These are phyloP conservation scores for Cladosporium sp. DNA, from an alignment of 2,329 filamentous ascomycete species.

Conservation along the genomic window DNA sequence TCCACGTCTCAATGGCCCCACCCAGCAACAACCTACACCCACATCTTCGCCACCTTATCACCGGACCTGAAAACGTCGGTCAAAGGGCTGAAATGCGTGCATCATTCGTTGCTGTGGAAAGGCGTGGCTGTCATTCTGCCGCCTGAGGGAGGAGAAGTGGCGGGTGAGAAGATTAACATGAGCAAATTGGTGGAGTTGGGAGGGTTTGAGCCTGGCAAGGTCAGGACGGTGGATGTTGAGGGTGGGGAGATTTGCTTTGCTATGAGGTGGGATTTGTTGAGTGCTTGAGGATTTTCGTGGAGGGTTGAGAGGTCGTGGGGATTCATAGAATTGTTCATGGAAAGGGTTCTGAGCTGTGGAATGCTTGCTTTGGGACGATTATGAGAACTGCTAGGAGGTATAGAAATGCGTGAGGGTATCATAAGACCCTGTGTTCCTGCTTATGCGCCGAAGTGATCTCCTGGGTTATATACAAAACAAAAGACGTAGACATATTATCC, in stretches of 20 bases:
- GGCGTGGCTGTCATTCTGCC: constrained; percentile 10
- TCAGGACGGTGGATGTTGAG: constrained; percentile 6
- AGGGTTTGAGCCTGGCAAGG: constrained; percentile 12
- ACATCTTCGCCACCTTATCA: constrained; percentile 11
- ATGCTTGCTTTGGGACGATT: neutral
- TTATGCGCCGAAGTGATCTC: neutral
- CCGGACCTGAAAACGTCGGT: constrained; percentile 7
- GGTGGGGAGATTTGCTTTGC: constrained; percentile 9
- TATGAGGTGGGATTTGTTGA: constrained; percentile 13
- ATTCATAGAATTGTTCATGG: constrained; percentile 1
- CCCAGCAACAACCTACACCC: constrained; percentile 4
- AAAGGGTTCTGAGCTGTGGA: neutral
- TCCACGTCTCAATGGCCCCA: constrained; percentile 5
- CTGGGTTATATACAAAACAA: neutral
- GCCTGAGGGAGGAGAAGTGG: constrained; percentile 7
- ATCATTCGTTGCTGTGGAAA: constrained; percentile 9
- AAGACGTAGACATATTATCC: neutral
- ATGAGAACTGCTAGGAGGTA: neutral
- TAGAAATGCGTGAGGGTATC: constrained; percentile 1
- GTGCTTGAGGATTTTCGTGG: no score
- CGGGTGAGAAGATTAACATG: constrained; percentile 8
- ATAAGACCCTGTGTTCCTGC: constrained; percentile 1
- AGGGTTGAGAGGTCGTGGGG: neutral
- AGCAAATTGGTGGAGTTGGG: constrained; percentile 10
- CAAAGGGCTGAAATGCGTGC: constrained; percentile 10